Evolutionary conservation across 2,329 filamentous ascomycete genomes (phyloP).

Genomic region (Alternaria gaisen): DNA sequence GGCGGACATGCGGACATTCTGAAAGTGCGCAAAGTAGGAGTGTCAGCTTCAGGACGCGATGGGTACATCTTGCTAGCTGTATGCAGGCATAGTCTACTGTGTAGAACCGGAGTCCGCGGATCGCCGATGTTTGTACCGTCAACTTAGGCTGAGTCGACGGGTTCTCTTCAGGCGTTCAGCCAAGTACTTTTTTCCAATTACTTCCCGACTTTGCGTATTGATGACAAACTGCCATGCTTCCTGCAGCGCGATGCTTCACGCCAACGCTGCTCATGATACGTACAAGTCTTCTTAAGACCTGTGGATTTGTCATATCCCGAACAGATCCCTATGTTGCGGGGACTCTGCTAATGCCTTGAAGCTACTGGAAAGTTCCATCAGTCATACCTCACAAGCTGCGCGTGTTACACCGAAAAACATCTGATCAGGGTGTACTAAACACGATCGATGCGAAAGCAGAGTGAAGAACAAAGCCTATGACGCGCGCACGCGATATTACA

Average conservation of each 20-base stretch:
- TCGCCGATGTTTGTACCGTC: not conserved
- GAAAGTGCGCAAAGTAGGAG: not conserved
- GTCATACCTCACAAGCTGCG: not conserved
- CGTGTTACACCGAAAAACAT: not conserved
- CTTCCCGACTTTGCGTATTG: not conserved
- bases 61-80: not conserved
- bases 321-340: not conserved
- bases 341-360: not conserved
- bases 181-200: not conserved
- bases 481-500: not conserved
- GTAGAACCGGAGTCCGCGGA: not conserved
- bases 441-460: not conserved
- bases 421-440: not conserved
- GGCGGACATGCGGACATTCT: not conserved
- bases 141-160: not conserved
- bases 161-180: not conserved
- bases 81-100: not conserved
- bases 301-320: not conserved
- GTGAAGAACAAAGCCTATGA: not conserved
- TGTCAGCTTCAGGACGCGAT: not conserved
- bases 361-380: not conserved
- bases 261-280: not conserved
- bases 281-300: not conserved
- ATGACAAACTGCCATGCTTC: not conserved
- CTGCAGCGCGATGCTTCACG: not conserved